Percentiles rank a stretch among this genome's conserved stretches.
Conservation (phyloP, 202 grass and related monocot species). For the Cymbopogon flexuosus region DNA sequence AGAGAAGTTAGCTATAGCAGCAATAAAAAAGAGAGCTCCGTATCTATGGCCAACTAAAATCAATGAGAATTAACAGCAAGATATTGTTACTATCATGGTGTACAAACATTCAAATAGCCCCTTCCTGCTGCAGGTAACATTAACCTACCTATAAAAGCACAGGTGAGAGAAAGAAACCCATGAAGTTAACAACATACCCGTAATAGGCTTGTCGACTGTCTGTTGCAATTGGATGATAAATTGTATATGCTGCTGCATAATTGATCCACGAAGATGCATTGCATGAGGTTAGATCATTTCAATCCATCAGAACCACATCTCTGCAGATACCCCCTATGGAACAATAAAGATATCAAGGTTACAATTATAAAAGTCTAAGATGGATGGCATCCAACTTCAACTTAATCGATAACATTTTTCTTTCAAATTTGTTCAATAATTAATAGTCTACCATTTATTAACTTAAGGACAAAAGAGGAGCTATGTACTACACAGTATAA, state of each 20-base stretch:
- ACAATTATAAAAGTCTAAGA: background rate
- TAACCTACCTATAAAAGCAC: background rate
- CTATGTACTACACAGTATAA: background rate
- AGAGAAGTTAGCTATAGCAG: background rate
- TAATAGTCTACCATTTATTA: background rate
- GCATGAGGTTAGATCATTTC: background rate
- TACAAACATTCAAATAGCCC: background rate
- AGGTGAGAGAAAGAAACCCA: background rate
- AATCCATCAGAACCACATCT: background rate
- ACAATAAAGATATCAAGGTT: background rate
- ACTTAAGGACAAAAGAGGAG: background rate
- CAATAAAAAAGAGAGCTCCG: background rate
- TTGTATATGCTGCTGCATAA: background rate
- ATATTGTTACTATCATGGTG: background rate
- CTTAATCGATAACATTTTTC: background rate
- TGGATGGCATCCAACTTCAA: background rate
- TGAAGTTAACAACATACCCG: background rate
- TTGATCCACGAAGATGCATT: background rate
- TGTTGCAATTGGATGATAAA: background rate
- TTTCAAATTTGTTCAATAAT: background rate
- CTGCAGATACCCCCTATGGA: background rate
- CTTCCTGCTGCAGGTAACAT: constrained; percentile 3
- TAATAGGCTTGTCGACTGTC: background rate
- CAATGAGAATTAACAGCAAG: background rate
- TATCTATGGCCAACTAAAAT: background rate